Conservation (phyloP, 2,329 filamentous ascomycete species). For the Cladosporium cucumerinum region DNA sequence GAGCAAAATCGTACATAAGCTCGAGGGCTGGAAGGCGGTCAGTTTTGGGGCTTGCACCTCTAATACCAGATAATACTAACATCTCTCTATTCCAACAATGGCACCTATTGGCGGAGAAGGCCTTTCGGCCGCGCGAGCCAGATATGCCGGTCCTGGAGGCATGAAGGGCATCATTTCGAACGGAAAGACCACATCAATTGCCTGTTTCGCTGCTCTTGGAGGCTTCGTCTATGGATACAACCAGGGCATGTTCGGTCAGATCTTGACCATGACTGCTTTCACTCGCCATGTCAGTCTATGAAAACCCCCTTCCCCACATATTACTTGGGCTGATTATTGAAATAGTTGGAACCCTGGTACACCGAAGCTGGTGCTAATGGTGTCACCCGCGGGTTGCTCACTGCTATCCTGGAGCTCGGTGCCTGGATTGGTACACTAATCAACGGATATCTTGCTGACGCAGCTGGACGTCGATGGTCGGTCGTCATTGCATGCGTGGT, state of each 20-base stretch:
- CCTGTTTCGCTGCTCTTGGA: conserved; percentile 28
- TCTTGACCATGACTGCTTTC: conserved; percentile 28
- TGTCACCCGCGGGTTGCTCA: conserved; percentile 3
- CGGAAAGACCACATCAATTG: conserved; percentile 26
- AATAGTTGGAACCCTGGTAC: conserved; percentile 13
- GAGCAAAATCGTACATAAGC: conserved; percentile 10
- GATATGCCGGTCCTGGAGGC: conserved; percentile 25
- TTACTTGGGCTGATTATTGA: neutral
- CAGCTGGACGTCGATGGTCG: conserved; percentile 15
- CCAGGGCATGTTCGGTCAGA: conserved; percentile 29
- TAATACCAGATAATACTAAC: neutral
- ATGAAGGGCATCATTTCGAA: conserved; percentile 26
- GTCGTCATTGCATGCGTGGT: conserved; percentile 18
- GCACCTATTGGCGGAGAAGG: conserved; percentile 12
- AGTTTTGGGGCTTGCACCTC: neutral
- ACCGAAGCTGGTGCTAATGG: neutral
- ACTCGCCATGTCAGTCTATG: conserved; percentile 9
- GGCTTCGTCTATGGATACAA: conserved; percentile 31
- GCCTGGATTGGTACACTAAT: conserved; percentile 68
- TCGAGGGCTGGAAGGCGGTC: neutral
- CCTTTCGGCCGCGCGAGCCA: conserved; percentile 24
- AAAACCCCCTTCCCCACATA: no score
- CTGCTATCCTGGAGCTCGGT: conserved; percentile 11
- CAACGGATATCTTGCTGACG: conserved; percentile 52
- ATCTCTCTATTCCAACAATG: neutral